Percentiles rank a stretch among this genome's conserved stretches.
These are phyloP conservation scores for Glycyrrhiza uralensis DNA, from an alignment of 306 rosid genomes.

Conservation along the genomic window DNA sequence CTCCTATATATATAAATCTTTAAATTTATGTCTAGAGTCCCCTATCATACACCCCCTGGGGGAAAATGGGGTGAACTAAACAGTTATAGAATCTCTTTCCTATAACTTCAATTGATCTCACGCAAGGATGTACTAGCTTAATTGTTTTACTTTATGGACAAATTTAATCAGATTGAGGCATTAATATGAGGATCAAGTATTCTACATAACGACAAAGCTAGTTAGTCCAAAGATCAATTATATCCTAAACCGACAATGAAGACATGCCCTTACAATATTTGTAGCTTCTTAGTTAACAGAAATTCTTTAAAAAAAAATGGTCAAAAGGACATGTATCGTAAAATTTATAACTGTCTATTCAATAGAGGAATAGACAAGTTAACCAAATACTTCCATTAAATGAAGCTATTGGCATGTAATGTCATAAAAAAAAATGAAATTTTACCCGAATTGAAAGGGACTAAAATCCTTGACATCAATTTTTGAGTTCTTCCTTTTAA, in stretches of 20 bases:
- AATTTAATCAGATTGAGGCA: not conserved
- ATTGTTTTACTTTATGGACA: not conserved
- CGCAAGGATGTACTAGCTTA: not conserved
- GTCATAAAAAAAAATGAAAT: conserved; percentile 22
- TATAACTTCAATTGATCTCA: not conserved
- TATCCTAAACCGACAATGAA: not conserved
- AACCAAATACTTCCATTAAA: conserved; percentile 18
- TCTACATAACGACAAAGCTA: conserved; percentile 19
- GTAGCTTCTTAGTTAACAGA: not conserved
- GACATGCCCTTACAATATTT: not conserved
- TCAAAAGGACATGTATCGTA: conserved; percentile 1
- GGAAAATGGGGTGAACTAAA: not conserved
- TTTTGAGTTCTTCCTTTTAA: not conserved
- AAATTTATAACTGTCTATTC: conserved; percentile 12
- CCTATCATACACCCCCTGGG: not conserved
- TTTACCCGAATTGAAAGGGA: conserved; percentile 31
- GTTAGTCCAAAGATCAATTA: conserved; percentile 15
- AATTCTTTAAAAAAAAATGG: not conserved
- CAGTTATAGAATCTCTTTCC: not conserved
- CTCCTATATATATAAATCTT: not conserved
- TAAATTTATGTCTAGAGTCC: not conserved
- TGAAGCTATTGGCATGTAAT: conserved; percentile 14
- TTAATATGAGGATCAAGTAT: not conserved
- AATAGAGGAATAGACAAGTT: conserved; percentile 14
- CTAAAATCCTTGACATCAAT: not conserved